A percentile compares a stretch with the other conserved stretches of the same genome.
These are phyloP conservation scores for Neurospora pannonica DNA, from an alignment of 495 filamentous ascomycete genomes.

Conservation along the genomic window DNA sequence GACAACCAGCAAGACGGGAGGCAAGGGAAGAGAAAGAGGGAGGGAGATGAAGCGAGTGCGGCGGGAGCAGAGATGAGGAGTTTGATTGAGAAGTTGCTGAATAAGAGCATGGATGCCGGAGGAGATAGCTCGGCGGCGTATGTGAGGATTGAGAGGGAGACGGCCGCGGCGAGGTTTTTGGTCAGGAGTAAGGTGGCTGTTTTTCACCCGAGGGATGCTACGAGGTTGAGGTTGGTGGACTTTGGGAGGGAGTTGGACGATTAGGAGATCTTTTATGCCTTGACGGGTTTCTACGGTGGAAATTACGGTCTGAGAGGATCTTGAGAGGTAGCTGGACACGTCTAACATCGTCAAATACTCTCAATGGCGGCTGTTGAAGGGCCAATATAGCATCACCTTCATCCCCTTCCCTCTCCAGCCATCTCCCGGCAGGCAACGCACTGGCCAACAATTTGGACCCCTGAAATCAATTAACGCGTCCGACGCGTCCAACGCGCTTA, in stretches of 20 bases:
- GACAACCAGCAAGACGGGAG: constrained; percentile 13
- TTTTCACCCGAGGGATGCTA: constrained; percentile 77
- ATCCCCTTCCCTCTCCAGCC: not conserved
- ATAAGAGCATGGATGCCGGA: constrained; percentile 51
- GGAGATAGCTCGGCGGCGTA: constrained; percentile 51
- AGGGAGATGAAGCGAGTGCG: constrained; percentile 50
- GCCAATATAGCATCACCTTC: not conserved
- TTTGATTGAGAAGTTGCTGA: constrained; percentile 53
- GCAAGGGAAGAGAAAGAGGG: constrained; percentile 20
- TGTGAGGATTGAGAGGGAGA: constrained; percentile 59
- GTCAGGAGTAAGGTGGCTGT: constrained; percentile 77
- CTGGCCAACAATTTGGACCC: not conserved
- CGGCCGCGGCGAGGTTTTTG: constrained; percentile 73
- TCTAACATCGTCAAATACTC: too few relatives aligned
- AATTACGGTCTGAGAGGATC: too few relatives aligned
- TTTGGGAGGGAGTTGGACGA: constrained; percentile 72
- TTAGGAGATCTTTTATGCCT: too few relatives aligned
- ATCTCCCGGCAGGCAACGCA: not conserved
- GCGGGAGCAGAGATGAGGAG: constrained; percentile 58
- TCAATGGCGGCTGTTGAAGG: too few relatives aligned
- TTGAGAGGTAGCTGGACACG: too few relatives aligned
- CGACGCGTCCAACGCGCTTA: not conserved
- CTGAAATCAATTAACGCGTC: not conserved
- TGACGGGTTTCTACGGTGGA: too few relatives aligned
- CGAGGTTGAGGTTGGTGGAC: constrained; percentile 65